These are phyloP conservation scores for Cladosporium austrohemisphaericum DNA, from an alignment of 2,329 filamentous ascomycete species.

Conservation along the genomic window DNA sequence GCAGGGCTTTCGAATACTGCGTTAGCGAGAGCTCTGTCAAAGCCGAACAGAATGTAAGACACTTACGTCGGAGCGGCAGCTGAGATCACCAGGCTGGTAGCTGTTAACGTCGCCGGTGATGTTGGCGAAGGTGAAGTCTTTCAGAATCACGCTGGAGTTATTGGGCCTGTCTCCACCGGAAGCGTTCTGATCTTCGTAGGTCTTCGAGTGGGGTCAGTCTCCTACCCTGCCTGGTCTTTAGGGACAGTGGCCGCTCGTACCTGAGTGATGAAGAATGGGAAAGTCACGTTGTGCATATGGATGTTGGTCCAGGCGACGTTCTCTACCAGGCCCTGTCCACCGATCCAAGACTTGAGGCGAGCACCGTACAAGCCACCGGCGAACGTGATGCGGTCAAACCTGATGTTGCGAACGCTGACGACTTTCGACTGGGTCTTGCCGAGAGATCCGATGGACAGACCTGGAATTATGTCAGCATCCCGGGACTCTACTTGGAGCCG, in stretches of 20 bases:
- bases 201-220: constrained; percentile 30
- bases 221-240: no score
- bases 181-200: constrained; percentile 40
- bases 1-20: constrained; percentile 31
- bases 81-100: constrained; percentile 41
- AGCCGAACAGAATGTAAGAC: no score
- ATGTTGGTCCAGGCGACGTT: constrained; percentile 46
- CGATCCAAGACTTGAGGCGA: constrained; percentile 45
- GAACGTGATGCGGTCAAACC: constrained; percentile 43
- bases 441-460: constrained; percentile 41
- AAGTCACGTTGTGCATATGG: constrained; percentile 42
- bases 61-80: constrained; percentile 37
- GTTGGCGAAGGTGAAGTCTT: constrained; percentile 41
- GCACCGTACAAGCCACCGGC: constrained; percentile 41
- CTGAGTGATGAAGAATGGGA: constrained; percentile 44
- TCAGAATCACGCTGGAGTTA: constrained; percentile 41
- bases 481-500: no score
- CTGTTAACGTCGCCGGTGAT: constrained; percentile 43
- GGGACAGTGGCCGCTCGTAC: no score
- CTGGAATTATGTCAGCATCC: constrained; percentile 36
- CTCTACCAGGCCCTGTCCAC: constrained; percentile 41
- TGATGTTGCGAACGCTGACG: constrained; percentile 42
- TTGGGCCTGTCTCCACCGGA: constrained; percentile 32
- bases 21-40: no score
- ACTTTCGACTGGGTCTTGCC: constrained; percentile 36